Evolutionary conservation across 2,329 filamentous ascomycete species (phyloP).

Genomic region (Penicillium italicum): DNA sequence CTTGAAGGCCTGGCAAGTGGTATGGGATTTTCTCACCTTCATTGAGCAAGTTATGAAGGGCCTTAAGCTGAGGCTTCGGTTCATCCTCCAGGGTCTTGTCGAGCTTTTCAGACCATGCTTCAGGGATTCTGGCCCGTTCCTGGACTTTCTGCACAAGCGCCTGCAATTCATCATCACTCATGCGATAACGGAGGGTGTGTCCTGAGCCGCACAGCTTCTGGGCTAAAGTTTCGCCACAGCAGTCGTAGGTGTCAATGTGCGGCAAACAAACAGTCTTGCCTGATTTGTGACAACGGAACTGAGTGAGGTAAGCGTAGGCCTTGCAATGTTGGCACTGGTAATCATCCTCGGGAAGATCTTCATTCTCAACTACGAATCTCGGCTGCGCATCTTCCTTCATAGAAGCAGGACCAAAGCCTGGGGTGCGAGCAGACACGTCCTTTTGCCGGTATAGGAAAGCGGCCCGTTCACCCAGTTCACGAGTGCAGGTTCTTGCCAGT

Average conservation of each 20-base stretch:
- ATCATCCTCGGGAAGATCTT: constrained; percentile 82
- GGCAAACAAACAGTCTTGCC: constrained; percentile 78
- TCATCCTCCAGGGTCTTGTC: constrained; percentile 80
- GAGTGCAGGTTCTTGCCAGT: constrained; percentile 69
- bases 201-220: constrained; percentile 66
- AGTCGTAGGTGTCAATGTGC: constrained; percentile 76
- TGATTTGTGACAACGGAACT: constrained; percentile 78
- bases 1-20: constrained; percentile 75
- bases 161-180: constrained; percentile 67
- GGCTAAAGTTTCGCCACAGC: constrained; percentile 66
- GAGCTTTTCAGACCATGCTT: constrained; percentile 87
- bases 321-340: constrained; percentile 93
- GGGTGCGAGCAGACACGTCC: constrained; percentile 53
- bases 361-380: constrained; percentile 62
- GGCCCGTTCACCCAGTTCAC: constrained; percentile 67
- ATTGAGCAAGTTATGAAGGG: constrained; percentile 74
- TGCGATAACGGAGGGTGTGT: constrained; percentile 74
- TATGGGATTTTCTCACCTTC: constrained; percentile 97
- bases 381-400: constrained; percentile 53
- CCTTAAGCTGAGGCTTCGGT: constrained; percentile 78
- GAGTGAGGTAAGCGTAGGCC: constrained; percentile 82
- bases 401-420: constrained; percentile 50
- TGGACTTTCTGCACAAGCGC: constrained; percentile 69
- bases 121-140: constrained; percentile 81
- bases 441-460: constrained; percentile 66